Percentiles rank a stretch among this genome's conserved stretches.
Conservation (phyloP, 2,329 filamentous ascomycete genomes). For the Tolypocladium ophioglossoides region DNA sequence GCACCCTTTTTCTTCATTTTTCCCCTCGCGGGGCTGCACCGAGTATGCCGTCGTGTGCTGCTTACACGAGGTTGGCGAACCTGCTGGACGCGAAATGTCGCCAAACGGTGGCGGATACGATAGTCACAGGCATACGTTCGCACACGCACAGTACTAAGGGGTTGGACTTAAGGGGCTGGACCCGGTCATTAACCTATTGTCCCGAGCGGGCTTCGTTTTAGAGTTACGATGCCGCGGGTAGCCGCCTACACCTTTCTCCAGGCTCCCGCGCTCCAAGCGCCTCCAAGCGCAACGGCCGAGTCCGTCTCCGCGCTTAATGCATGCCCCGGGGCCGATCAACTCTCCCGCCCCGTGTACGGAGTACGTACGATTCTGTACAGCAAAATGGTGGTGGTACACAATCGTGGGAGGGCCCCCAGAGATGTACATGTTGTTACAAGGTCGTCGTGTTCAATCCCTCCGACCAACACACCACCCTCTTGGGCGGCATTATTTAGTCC, state of each 20-base stretch:
- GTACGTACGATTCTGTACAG: neutral
- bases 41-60: neutral
- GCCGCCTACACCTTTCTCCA: neutral
- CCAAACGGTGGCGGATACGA: neutral
- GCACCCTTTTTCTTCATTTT: too few species aligned
- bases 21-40: too few species aligned
- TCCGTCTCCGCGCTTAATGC: neutral
- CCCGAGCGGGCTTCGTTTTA: neutral
- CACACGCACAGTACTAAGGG: too few species aligned
- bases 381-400: neutral
- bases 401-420: neutral
- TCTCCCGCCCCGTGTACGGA: neutral
- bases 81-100: neutral
- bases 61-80: neutral
- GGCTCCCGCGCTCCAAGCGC: neutral
- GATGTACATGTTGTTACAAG: neutral
- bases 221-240: neutral
- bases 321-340: neutral
- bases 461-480: neutral
- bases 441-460: neutral
- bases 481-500: conserved; percentile 15
- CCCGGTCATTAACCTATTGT: too few species aligned
- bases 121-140: neutral
- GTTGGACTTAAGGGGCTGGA: too few species aligned
- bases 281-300: neutral